These are phyloP conservation scores for Pleurotus tuber-regium DNA, from an alignment of 768 basidiomycete genomes.

Conservation along the genomic window DNA sequence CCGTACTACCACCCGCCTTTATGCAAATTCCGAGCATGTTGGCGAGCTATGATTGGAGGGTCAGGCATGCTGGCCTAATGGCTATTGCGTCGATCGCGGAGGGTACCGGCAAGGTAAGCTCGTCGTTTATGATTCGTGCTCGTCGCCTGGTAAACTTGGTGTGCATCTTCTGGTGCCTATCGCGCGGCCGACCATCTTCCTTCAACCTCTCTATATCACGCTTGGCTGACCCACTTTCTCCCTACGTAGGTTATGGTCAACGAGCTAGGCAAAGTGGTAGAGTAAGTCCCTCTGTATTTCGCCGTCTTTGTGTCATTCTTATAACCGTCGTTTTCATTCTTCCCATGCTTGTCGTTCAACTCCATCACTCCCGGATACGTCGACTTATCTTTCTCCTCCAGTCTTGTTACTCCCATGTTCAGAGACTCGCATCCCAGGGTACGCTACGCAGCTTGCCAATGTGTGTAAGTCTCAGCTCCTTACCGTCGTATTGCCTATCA, in stretches of 20 bases:
- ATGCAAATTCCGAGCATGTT: conserved; percentile 82
- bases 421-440: conserved; percentile 77
- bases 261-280: conserved; percentile 78
- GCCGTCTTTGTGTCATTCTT: not conserved
- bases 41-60: conserved; percentile 78
- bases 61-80: conserved; percentile 83
- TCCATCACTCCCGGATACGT: not conserved
- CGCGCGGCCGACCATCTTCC: too few relatives aligned
- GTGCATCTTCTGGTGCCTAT: conserved; percentile 2
- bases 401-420: conserved; percentile 77
- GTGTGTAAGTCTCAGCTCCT: conserved; percentile 53
- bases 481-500: conserved; percentile 1
- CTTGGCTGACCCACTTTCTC: not conserved
- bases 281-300: conserved; percentile 42
- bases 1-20: conserved; percentile 78
- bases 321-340: not conserved
- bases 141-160: not conserved
- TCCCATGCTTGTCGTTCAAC: not conserved
- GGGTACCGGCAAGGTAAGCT: conserved; percentile 68
- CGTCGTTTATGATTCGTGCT: too few relatives aligned
- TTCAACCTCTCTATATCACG: not conserved
- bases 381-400: too few relatives aligned
- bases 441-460: conserved; percentile 79
- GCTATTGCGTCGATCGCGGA: conserved; percentile 85
- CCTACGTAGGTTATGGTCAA: conserved; percentile 65